phyloP scores from a whole-genome alignment of 331 rosid genomes.

The Malus hybrid region DNA sequence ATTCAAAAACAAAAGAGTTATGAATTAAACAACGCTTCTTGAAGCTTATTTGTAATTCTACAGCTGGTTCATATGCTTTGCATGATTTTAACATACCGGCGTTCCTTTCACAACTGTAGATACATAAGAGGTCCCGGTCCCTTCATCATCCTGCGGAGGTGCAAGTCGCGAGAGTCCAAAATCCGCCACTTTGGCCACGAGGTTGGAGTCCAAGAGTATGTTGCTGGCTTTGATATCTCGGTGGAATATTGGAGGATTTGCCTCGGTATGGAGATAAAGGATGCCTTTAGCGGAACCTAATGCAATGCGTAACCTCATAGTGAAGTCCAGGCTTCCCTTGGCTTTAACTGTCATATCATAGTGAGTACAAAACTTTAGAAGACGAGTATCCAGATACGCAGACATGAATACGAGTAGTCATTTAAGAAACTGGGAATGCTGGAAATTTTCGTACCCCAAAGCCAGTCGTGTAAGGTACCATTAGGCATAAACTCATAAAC shows the following conservation, averaged over 20 bases:
- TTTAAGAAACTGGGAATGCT: background rate
- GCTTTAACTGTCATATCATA: slow-evolving; percentile 36
- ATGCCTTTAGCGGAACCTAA: slow-evolving; percentile 78
- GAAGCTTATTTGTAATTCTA: background rate
- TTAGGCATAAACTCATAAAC: slow-evolving; percentile 85
- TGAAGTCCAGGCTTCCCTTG: slow-evolving; percentile 38
- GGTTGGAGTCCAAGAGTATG: slow-evolving; percentile 66
- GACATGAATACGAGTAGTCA: background rate
- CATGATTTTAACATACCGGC: slow-evolving; percentile 46
- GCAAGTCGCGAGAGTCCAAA: slow-evolving; percentile 87
- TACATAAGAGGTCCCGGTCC: slow-evolving; percentile 44
- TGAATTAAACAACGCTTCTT: background rate
- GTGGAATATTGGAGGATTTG: slow-evolving; percentile 91
- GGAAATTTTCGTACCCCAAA: slow-evolving; percentile 45
- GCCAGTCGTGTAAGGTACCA: slow-evolving; percentile 78
- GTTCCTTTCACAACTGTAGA: slow-evolving; percentile 94
- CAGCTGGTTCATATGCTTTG: too few relatives aligned
- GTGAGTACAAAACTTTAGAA: background rate
- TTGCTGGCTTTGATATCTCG: slow-evolving; percentile 79
- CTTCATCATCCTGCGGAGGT: slow-evolving; percentile 53
- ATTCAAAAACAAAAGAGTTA: background rate
- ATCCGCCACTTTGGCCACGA: slow-evolving; percentile 77
- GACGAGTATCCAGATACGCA: background rate
- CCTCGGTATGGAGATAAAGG: slow-evolving; percentile 81
- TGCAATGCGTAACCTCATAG: slow-evolving; percentile 52